Conservation (phyloP, 495 filamentous ascomycete genomes). For the Corynascus novoguineensis region DNA sequence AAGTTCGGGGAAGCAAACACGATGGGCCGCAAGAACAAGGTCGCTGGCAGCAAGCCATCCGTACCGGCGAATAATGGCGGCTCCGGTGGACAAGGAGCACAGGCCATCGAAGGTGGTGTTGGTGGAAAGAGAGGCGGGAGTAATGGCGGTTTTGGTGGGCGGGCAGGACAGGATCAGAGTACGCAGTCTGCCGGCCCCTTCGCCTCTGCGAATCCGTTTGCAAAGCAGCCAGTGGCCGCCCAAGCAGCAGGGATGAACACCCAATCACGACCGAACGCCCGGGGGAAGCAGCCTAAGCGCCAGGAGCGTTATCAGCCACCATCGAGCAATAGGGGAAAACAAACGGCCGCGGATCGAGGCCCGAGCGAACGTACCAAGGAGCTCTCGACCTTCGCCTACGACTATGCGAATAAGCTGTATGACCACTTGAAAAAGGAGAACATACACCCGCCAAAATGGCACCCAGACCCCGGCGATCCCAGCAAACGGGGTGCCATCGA, state of each 20-base stretch:
- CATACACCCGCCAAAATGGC: slow-evolving; percentile 44
- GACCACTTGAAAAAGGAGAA: slow-evolving; percentile 39
- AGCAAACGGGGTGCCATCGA: slow-evolving; percentile 40
- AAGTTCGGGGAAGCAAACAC: not conserved
- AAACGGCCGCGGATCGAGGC: slow-evolving; percentile 10
- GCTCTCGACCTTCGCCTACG: slow-evolving; percentile 29
- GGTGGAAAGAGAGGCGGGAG: slow-evolving; percentile 1
- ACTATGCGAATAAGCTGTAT: slow-evolving; percentile 39
- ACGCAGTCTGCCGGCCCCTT: not conserved
- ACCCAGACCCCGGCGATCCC: slow-evolving; percentile 36
- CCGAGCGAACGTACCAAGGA: slow-evolving; percentile 25
- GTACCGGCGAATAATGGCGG: not conserved
- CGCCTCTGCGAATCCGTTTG: not conserved
- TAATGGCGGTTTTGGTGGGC: slow-evolving; percentile 9
- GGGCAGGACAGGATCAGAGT: not conserved
- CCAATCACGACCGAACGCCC: not conserved
- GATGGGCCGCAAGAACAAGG: slow-evolving; percentile 5
- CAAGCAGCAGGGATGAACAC: not conserved
- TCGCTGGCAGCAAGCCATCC: slow-evolving; percentile 5
- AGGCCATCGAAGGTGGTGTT: not conserved
- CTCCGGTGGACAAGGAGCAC: slow-evolving; percentile 9
- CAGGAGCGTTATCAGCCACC: slow-evolving; percentile 4
- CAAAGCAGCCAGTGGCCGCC: not conserved
- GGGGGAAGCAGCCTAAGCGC: slow-evolving; percentile 14
- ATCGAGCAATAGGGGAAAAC: not conserved